Evolutionary conservation across 1,284 basidiomycete species (phyloP).

Genomic region (Schizophyllum amplum): DNA sequence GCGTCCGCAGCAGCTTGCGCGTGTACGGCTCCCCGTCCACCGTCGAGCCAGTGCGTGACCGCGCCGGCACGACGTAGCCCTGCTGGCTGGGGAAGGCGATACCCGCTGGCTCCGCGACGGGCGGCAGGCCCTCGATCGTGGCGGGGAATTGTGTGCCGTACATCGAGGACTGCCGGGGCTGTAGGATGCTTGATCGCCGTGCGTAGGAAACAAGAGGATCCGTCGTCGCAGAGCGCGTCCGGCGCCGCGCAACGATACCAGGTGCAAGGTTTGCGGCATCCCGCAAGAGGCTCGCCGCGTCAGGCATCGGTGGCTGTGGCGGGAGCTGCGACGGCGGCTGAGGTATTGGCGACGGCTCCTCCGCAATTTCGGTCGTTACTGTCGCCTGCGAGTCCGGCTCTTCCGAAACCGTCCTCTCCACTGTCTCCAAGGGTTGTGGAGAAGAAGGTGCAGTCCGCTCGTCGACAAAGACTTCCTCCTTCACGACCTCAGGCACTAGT

Average conservation of each 20-base stretch:
- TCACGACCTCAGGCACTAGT: slow-evolving; percentile 1
- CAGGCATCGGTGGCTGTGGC: not conserved
- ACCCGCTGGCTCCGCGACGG: slow-evolving; percentile 22
- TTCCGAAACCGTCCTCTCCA: slow-evolving; percentile 3
- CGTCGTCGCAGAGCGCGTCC: slow-evolving; percentile 19
- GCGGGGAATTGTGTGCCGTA: slow-evolving; percentile 43
- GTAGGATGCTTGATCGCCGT: slow-evolving; percentile 61
- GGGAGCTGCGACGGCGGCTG: slow-evolving; percentile 2
- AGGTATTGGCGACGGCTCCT: slow-evolving; percentile 9
- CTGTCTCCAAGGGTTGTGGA: not conserved
- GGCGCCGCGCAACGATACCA: slow-evolving; percentile 22
- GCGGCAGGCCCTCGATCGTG: slow-evolving; percentile 30
- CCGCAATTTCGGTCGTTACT: slow-evolving; percentile 1
- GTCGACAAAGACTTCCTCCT: not conserved
- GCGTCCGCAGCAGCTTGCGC: slow-evolving; percentile 59
- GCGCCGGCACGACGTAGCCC: slow-evolving; percentile 64
- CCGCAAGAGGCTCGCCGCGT: not conserved
- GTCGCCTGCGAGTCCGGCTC: slow-evolving; percentile 3
- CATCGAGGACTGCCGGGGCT: slow-evolving; percentile 47
- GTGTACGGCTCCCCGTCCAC: slow-evolving; percentile 40
- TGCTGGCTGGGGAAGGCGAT: slow-evolving; percentile 57
- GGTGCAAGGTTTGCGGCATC: slow-evolving; percentile 20
- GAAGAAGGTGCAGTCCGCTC: not conserved
- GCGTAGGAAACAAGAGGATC: slow-evolving; percentile 69
- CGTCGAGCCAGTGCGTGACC: slow-evolving; percentile 64